phyloP scores from a whole-genome alignment of 345 rosid species.

The Populus davidiana region DNA sequence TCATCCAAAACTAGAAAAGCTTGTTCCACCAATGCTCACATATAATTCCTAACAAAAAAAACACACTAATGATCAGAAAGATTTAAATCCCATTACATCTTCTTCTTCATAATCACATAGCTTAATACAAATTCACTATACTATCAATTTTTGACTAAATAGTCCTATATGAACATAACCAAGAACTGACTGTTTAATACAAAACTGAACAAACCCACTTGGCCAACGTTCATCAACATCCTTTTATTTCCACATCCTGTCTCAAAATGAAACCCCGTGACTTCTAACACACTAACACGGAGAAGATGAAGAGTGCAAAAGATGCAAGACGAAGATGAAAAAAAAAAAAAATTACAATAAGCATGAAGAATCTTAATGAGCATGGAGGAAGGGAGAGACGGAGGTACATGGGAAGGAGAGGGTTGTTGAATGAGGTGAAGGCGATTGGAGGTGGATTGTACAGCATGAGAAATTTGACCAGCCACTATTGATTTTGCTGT shows the following conservation, averaged over 20 bases:
- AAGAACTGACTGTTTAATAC: background rate
- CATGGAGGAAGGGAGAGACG: background rate
- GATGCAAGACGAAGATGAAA: background rate
- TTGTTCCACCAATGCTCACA: background rate
- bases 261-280: background rate
- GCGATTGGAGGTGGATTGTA: slow-evolving; percentile 78
- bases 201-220: background rate
- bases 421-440: slow-evolving; percentile 81
- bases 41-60: background rate
- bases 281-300: background rate
- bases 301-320: background rate
- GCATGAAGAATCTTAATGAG: background rate
- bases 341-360: background rate
- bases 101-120: background rate
- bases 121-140: background rate
- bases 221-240: background rate
- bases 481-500: slow-evolving; percentile 65
- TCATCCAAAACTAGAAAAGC: background rate
- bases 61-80: background rate
- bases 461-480: slow-evolving; percentile 75
- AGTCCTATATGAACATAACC: background rate
- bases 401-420: slow-evolving; percentile 62
- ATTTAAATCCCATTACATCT: background rate
- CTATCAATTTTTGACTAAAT: background rate
- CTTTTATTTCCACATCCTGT: background rate